Evolutionary conservation across 2,329 filamentous ascomycete species (phyloP), one percentile per base, ranked within the genome.

Genomic region (Xylariales sp.): DNA sequence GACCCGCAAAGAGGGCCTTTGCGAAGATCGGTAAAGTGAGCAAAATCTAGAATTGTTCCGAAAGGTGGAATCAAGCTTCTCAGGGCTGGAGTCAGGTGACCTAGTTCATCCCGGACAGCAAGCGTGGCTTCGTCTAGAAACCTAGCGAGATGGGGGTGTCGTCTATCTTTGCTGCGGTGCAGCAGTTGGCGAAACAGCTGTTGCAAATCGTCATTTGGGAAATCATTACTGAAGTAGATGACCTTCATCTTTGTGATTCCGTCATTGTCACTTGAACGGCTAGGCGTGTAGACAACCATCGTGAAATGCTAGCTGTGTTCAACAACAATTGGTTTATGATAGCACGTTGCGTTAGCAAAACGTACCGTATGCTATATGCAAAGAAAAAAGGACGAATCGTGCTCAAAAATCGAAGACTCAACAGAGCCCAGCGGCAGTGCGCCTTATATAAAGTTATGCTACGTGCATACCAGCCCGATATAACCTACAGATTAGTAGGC

Each of bases 191-290:
- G 48, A 12, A 32, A 32, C 4, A 50, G 23, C 23, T 32, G 23
- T 3, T 30, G 28, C 28, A 50, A 50, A 23, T 50, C 48, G 32
- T 84, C 83, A n/a, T 75, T 77, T 0, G 83, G 83, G 59, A 85
- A 83, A 67, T 85, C 83, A 64, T 84, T 83, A 69, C 80, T 78
- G 73, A 85, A 85, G 72, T 53, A 53, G 10, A 50, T 32, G 23
- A 50, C 9, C 1, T 32, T 50, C 23, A 50, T 50, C 14, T 14
- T 32, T 12, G 23, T 14, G 10, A 28, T 14, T 32, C 46, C 46
- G 7, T 32, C 48, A 12, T 9, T 32, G 28, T 30, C 48, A 32
- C 23, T 32, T n/a, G 48, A 50, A 32, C 23, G 23, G 28, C 23
- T 32, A 32, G 48, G 48, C 4, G 48, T 50, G 14, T 30, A 50